Percentiles rank a stretch among this genome's conserved stretches.
Evolutionary conservation across 495 filamentous ascomycete genomes (phyloP).

Genomic region (Neurospora terricola): DNA sequence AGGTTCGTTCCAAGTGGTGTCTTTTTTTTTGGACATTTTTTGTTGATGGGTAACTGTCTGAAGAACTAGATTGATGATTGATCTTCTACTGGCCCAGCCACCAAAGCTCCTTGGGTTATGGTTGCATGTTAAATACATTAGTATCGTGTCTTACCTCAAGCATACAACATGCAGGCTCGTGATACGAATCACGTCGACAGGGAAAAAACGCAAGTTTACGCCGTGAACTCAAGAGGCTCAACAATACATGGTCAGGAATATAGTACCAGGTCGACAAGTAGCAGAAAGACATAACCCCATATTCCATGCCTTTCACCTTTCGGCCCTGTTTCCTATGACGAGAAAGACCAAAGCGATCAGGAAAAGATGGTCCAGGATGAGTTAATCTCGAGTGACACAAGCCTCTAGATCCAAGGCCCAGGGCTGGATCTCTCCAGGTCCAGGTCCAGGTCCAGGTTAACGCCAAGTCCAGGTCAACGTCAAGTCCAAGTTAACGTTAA

Average conservation of each 20-base stretch:
- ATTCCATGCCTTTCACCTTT: neutral
- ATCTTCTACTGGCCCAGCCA: neutral
- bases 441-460: neutral
- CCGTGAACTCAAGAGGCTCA: neutral
- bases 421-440: neutral
- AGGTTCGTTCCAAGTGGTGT: neutral
- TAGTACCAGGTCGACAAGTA: fast-evolving
- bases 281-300: neutral
- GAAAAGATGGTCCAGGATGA: neutral
- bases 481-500: neutral
- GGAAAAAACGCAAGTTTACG: neutral
- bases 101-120: neutral
- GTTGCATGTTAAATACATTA: neutral
- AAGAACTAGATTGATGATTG: neutral
- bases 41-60: neutral
- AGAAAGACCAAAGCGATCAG: neutral
- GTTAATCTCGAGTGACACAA: neutral
- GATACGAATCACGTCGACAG: neutral
- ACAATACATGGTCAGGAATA: neutral
- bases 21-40: neutral
- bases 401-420: neutral
- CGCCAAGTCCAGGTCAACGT: neutral
- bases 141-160: neutral
- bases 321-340: neutral
- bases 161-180: neutral